Conservation (phyloP, 345 rosid species). For the Brassica nigra region DNA sequence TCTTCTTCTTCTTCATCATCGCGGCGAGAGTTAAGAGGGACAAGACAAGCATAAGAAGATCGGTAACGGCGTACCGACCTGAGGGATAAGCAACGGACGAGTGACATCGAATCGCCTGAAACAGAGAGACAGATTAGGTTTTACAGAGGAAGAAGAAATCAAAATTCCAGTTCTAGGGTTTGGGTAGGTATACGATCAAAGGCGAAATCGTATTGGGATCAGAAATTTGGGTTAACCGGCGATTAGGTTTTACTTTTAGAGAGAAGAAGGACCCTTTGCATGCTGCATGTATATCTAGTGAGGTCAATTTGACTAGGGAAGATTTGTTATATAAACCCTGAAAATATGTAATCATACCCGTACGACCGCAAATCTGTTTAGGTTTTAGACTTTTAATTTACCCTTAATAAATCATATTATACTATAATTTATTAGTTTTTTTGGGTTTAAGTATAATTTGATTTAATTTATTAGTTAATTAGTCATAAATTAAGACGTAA, state of each 20-base stretch:
- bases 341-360: not conserved
- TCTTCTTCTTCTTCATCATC: not conserved
- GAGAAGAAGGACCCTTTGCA: not conserved
- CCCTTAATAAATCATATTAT: too few relatives aligned
- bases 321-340: not conserved
- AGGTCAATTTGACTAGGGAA: not conserved
- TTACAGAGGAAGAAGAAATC: not conserved
- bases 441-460: too few relatives aligned
- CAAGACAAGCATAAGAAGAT: not conserved
- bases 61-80: constrained; percentile 8
- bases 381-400: too few relatives aligned
- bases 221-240: not conserved
- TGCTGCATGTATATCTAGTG: not conserved
- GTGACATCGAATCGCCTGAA: constrained; percentile 18
- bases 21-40: not conserved
- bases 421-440: too few relatives aligned
- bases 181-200: not conserved
- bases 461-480: too few relatives aligned
- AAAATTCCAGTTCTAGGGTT: not conserved
- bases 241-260: not conserved
- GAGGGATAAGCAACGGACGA: constrained; percentile 17
- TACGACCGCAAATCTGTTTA: too few relatives aligned
- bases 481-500: too few relatives aligned
- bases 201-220: not conserved
- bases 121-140: not conserved